phyloP scores from a whole-genome alignment of 805 yeast genomes.

The Pichia scutulata region DNA sequence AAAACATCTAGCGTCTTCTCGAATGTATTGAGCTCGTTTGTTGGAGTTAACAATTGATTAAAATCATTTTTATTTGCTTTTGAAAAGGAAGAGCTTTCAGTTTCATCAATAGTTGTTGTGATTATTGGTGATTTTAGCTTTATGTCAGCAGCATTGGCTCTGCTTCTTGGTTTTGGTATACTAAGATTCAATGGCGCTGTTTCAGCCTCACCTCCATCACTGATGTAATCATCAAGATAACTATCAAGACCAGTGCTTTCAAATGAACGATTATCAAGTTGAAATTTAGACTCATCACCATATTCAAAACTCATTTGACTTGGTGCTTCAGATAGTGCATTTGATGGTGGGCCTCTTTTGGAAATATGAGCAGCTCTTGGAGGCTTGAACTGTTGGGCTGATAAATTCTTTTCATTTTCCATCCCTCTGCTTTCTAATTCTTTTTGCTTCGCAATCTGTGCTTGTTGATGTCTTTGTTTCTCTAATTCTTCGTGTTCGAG shows the following conservation, averaged over 20 bases:
- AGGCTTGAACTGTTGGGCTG: neutral
- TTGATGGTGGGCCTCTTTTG: slow-evolving; percentile 6
- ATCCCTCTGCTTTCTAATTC: slow-evolving; percentile 1
- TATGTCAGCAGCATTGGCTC: neutral
- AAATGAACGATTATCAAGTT: neutral
- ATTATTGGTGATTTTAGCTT: neutral
- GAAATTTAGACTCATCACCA: slow-evolving; percentile 5
- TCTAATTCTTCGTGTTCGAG: neutral
- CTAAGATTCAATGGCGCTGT: slow-evolving; percentile 6
- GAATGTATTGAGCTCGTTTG: slow-evolving; percentile 4
- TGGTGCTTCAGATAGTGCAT: slow-evolving; percentile 1
- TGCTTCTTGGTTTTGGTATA: slow-evolving; percentile 2
- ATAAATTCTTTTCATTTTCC: neutral
- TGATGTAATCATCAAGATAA: slow-evolving; percentile 3
- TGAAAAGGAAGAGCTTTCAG: neutral
- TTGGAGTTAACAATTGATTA: neutral
- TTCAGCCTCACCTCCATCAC: slow-evolving; percentile 4
- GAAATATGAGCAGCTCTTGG: neutral
- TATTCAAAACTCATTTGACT: slow-evolving; percentile 10
- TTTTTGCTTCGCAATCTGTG: neutral
- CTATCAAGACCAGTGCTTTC: slow-evolving; percentile 4
- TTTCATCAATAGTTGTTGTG: slow-evolving; percentile 1
- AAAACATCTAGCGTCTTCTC: slow-evolving; percentile 3
- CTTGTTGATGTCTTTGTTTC: neutral
- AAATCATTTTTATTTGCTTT: neutral